Percentiles rank a stretch among this genome's conserved stretches.
phyloP scores from a whole-genome alignment of 2,329 filamentous ascomycete genomes.

The Knufia petricola region DNA sequence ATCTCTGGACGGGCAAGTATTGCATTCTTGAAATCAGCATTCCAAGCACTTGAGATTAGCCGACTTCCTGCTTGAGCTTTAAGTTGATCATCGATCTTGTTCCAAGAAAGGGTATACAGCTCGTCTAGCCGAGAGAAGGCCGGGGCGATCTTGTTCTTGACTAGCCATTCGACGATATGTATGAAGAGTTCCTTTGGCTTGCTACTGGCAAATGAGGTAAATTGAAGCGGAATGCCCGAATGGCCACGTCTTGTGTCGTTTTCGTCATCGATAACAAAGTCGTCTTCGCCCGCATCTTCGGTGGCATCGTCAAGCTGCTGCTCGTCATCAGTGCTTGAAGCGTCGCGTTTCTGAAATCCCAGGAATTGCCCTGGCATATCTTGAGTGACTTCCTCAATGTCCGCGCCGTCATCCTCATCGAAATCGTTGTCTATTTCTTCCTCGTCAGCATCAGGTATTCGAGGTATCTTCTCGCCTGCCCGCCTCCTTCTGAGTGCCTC shows the following conservation, averaged over 20 bases:
- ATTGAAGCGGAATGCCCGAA: slow-evolving; percentile 56
- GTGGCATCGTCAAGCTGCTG: slow-evolving; percentile 12
- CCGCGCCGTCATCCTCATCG: slow-evolving; percentile 17
- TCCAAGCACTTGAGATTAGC: slow-evolving; percentile 64
- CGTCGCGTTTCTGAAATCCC: neutral
- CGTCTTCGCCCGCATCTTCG: slow-evolving; percentile 41
- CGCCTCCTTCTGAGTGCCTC: slow-evolving; percentile 35
- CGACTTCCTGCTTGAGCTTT: slow-evolving; percentile 59
- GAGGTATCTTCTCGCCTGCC: slow-evolving; percentile 31
- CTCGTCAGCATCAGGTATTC: slow-evolving; percentile 23
- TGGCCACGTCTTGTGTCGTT: slow-evolving; percentile 29
- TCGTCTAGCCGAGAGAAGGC: slow-evolving; percentile 54
- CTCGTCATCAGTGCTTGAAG: slow-evolving; percentile 12
- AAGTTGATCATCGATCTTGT: slow-evolving; percentile 62
- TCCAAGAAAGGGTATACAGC: slow-evolving; percentile 59
- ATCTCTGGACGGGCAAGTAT: slow-evolving; percentile 58
- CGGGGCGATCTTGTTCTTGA: slow-evolving; percentile 68
- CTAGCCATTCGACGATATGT: slow-evolving; percentile 68
- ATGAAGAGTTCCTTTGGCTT: slow-evolving; percentile 64
- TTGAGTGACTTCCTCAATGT: slow-evolving; percentile 16
- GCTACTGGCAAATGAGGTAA: slow-evolving; percentile 56
- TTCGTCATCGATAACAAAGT: slow-evolving; percentile 58
- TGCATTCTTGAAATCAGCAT: slow-evolving; percentile 52
- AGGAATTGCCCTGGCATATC: neutral
- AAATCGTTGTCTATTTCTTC: slow-evolving; percentile 17